Conservation (phyloP, 2,329 filamentous ascomycete species). For the Bisporella sp. region DNA sequence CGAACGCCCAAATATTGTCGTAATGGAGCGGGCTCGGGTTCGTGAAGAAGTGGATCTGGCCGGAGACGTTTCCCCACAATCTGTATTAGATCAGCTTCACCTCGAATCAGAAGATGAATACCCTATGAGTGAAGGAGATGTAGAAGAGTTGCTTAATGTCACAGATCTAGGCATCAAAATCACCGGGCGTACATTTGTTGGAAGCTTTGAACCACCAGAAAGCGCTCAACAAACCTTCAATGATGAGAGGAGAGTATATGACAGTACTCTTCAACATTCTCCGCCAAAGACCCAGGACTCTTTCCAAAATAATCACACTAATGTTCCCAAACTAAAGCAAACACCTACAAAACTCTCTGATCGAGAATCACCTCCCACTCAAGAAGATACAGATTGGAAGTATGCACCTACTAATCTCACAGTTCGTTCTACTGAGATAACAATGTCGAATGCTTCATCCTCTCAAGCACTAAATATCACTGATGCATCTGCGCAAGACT, state of each 20-base stretch:
- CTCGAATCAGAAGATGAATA: slow-evolving; percentile 19
- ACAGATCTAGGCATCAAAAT: slow-evolving; percentile 1
- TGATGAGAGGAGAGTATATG: slow-evolving; percentile 18
- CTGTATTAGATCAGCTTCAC: not conserved
- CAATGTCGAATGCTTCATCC: too few relatives aligned
- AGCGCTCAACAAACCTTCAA: slow-evolving; percentile 12
- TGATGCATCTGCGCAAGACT: too few relatives aligned
- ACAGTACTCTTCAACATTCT: slow-evolving; percentile 22
- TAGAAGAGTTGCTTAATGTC: slow-evolving; percentile 20
- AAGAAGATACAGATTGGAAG: slow-evolving; percentile 19
- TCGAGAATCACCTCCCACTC: not conserved
- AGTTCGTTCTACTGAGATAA: too few relatives aligned
- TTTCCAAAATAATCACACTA: slow-evolving; percentile 3
- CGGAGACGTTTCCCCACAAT: not conserved
- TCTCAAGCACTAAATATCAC: too few relatives aligned
- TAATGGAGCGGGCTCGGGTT: too few relatives aligned
- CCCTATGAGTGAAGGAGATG: slow-evolving; percentile 18
- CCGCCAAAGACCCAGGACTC: slow-evolving; percentile 10
- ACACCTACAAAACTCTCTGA: not conserved
- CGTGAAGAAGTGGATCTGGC: too few relatives aligned
- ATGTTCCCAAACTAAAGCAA: slow-evolving; percentile 7
- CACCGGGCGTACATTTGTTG: slow-evolving; percentile 1
- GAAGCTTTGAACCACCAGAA: slow-evolving; percentile 14
- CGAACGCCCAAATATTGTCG: too few relatives aligned
- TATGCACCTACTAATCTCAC: too few relatives aligned